Base-by-base conservation (phyloP, 2,329 filamentous ascomycete species). In the Exophiala phaeomuriformis region DNA sequence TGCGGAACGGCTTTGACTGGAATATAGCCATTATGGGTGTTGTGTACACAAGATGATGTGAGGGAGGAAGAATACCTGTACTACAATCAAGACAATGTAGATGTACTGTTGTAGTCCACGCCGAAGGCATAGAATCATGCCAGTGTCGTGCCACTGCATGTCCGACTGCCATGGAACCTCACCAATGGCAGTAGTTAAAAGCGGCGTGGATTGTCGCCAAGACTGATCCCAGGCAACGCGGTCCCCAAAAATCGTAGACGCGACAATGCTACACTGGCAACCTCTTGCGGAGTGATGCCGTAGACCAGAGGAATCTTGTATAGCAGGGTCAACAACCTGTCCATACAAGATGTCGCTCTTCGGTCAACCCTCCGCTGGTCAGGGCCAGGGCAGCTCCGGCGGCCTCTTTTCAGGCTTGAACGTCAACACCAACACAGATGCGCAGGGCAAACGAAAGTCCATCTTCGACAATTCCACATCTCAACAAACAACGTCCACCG, bases 1-100 rank as follows among this genome's bases (percentile, higher is more conserved):
- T 36, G 59, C 83, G 84, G 70, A 85, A 95, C 58, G 82, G 85
- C 63, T 88, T 88, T 59, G 74, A 79, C 59, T 76, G 78, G 66
- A 91, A 91, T 46, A 76, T 71, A 32, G 77, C 75, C 83, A 86
- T 83, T 28, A 28, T 9, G 4, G 3, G 19, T 4, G 12, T 27
- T 41, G 39, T 10, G 19, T 28, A 4, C 28, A 3, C 39, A 9
- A 27, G 4, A 27, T 41, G 7, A 9, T 4, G 39, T 4, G 10
- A 39, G 6, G 39, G 19, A 28, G 12, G 39, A 41, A 7, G n/a
- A 19, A 19, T 19, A 19, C 19, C 19, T 19, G 19, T 19, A 19
- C 19, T 19, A 19, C 19, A 19, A 19, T 19, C 19, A 19, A 19
- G 19, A 19, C 19, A 19, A 19, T 19, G 19, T 19, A 19, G 19